A percentile compares a stretch with the other conserved stretches of the same genome.
Conservation (phyloP, 2,329 filamentous ascomycete genomes). For the Cladosporium sp. region DNA sequence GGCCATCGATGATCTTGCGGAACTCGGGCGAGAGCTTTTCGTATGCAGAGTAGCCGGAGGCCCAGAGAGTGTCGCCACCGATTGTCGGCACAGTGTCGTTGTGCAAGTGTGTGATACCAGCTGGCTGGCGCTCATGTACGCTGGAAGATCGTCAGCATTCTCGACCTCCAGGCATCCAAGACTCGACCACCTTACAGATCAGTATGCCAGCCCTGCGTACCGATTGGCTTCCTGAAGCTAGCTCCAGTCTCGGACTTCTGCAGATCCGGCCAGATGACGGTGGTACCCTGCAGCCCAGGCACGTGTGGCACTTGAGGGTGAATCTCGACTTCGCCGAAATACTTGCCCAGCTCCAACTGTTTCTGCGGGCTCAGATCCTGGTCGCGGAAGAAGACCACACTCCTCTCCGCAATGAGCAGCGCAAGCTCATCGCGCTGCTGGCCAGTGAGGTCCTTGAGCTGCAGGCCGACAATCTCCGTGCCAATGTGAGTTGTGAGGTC, state of each 20-base stretch:
- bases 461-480: constrained; percentile 62
- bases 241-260: constrained; percentile 47
- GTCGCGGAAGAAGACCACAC: constrained; percentile 55
- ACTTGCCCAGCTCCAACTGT: constrained; percentile 17
- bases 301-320: constrained; percentile 44
- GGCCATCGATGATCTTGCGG: constrained; percentile 63
- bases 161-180: constrained; percentile 54
- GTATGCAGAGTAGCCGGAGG: constrained; percentile 76
- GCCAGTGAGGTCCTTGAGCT: constrained; percentile 56
- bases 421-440: constrained; percentile 59
- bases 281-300: constrained; percentile 58
- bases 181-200: constrained; percentile 50
- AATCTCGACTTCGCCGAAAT: constrained; percentile 16
- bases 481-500: constrained; percentile 29
- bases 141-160: constrained; percentile 71
- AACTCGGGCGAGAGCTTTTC: constrained; percentile 76
- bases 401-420: constrained; percentile 57
- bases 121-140: constrained; percentile 83
- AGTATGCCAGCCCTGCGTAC: constrained; percentile 61
- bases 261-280: constrained; percentile 64
- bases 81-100: constrained; percentile 73
- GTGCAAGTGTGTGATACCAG: constrained; percentile 86
- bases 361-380: constrained; percentile 10
- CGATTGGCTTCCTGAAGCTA: background rate
- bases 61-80: constrained; percentile 83